Base-by-base conservation (phyloP, 495 filamentous ascomycete genomes). In the Thozetella sp. region DNA sequence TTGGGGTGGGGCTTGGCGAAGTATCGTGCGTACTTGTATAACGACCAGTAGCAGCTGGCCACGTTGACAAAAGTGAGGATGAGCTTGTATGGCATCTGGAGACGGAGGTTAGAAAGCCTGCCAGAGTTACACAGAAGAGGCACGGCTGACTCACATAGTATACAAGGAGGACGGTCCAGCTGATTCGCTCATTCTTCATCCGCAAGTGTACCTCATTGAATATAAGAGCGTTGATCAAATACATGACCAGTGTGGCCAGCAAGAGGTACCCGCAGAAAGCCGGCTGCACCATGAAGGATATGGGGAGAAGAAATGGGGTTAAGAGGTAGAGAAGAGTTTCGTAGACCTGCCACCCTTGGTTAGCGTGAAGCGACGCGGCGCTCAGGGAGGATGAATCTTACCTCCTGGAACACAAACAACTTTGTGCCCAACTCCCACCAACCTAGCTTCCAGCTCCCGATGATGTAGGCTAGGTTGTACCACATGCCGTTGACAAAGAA, bases 161-260 rank as follows among this genome's bases (percentile, higher is more conserved):
- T 4, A 19, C 43, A 10, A 48, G n/a, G n/a, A 48, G 43, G 11
- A 48, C 20, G 6, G n/a, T 48, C 43, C 9, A 20, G 43, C 43
- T 48, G 3, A 48, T 20, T 15, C 43, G 43, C 43, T 48, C 43
- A 11, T 48, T 48, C 43, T 48, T 48, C n/a, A 9, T 11, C n/a
- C 43, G 43, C 43, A 48, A n/a, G 43, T 48, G 43, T 3, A 48
- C 11, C 43, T 48, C 43, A n/a, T 48, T 48, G 43, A 48, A 48
- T 48, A 48, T 48, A 19, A 19, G 11, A 20, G n/a, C 9, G 43
- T 48, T 48, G 43, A 48, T n/a, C 9, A 48, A 11, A 20, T 48
- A 48, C 43, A 48, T 48, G 11, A 11, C 43, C 9, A 48, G 9
- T 3, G 43, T 48, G 43, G 43, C 43, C 11, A 48, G 12, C 4